These are phyloP conservation scores for Setaria viridis DNA, from an alignment of 202 grass and related monocot species.

Conservation along the genomic window DNA sequence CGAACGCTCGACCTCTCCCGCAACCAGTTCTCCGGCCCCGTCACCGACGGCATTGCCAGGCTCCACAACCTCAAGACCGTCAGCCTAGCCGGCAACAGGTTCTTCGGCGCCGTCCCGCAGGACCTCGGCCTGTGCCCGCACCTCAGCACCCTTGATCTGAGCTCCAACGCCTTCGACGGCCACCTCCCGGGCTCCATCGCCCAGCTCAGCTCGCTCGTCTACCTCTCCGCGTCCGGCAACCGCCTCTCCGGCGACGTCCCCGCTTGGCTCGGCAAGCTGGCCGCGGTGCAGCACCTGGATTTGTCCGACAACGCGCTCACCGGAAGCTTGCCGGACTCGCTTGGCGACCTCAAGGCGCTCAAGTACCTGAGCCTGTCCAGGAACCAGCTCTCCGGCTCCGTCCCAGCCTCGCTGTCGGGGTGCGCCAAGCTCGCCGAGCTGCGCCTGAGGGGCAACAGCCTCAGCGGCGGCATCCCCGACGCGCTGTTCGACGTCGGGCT, in stretches of 20 bases:
- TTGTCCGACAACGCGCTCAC: slow-evolving; percentile 76
- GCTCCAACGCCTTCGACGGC: slow-evolving; percentile 75
- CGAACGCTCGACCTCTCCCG: slow-evolving; percentile 72
- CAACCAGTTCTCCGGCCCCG: slow-evolving; percentile 65
- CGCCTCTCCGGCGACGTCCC: slow-evolving; percentile 69
- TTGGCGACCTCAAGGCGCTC: slow-evolving; percentile 82
- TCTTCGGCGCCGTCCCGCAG: slow-evolving; percentile 60
- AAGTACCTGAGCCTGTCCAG: slow-evolving; percentile 71
- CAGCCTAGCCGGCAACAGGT: slow-evolving; percentile 62
- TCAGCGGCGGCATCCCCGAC: slow-evolving; percentile 71
- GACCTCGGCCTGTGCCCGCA: slow-evolving; percentile 78
- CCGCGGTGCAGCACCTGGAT: slow-evolving; percentile 65
- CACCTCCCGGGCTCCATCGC: slow-evolving; percentile 64
- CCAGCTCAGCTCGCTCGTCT: slow-evolving; percentile 66
- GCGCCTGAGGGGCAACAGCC: slow-evolving; percentile 57
- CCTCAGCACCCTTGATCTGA: slow-evolving; percentile 63
- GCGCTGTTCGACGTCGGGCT: slow-evolving; percentile 76
- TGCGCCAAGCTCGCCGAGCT: slow-evolving; percentile 76
- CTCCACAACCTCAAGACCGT: slow-evolving; percentile 83
- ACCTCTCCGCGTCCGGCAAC: slow-evolving; percentile 62
- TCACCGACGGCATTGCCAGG: slow-evolving; percentile 49
- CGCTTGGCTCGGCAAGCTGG: slow-evolving; percentile 65
- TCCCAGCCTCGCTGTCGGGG: slow-evolving; percentile 60
- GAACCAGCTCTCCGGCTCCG: slow-evolving; percentile 64
- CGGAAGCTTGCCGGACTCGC: slow-evolving; percentile 64